Evolutionary conservation across 306 rosid genomes (phyloP), one percentile per base, ranked within the genome.

Genomic region (Prosopis cineraria): DNA sequence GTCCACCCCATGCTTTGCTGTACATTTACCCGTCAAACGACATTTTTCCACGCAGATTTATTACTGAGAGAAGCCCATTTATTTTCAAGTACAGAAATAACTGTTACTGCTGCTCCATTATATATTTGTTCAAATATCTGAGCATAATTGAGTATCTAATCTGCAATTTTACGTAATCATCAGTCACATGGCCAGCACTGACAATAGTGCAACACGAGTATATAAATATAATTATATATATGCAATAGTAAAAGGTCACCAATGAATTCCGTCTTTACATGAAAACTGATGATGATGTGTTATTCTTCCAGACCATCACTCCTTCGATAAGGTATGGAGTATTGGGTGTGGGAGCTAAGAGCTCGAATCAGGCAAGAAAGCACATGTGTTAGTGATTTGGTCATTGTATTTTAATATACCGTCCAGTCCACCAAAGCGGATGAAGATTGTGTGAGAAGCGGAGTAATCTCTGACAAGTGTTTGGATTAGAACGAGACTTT

Each of bases 401-500:
- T 22, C 16, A 56, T 56, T 17, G 59, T 7, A 20, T 36, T 16
- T 66, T 1, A 5, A 45, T 16, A 14, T 45, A 1, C 7, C 14
- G 1, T 4, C 7, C 7, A 4, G 20, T 6, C 0, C 4, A 31
- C 48, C 34, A 22, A 25, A 60, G 12, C 37, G 9, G 27, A 39
- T 17, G 56, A 75, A 70, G 25, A 19, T 59, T 52, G 59, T 27
- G 27, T 5, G 62, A 68, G 5, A 47, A 29, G 17, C 13, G 79
- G 68, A 73, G 75, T 39, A 80, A 56, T 68, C 34, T 13, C 20
- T 10, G 19, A 39, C 36, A 81, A 37, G 12, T 36, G 17, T 30
- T n/a, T 47, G 64, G 52, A 62, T 76, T 40, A 76, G 44, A 67
- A 6, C 52, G 25, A 33, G 25, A 33, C 10, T 64, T 79, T 56